Conservation (phyloP, 139 green algal genomes). For the Ostreobium quekettii region DNA sequence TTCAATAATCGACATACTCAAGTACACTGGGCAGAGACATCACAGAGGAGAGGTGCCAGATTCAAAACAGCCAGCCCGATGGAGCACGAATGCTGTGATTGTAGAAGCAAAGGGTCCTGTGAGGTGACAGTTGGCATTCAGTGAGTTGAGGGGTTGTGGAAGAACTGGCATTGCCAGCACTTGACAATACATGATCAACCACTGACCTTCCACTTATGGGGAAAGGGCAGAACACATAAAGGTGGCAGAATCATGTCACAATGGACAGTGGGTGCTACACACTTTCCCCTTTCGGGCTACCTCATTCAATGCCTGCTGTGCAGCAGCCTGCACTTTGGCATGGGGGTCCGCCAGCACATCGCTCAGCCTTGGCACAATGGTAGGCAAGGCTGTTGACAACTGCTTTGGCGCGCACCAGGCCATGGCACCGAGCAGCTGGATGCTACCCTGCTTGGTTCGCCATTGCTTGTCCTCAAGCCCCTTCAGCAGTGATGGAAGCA, state of each 20-base stretch:
- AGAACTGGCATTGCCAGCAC: not conserved
- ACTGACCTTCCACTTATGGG: too few species aligned
- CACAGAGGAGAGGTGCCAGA: too few species aligned
- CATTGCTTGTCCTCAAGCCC: slow-evolving; percentile 68
- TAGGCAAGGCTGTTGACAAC: slow-evolving; percentile 82
- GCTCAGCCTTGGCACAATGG: slow-evolving; percentile 80
- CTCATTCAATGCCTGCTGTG: slow-evolving; percentile 70
- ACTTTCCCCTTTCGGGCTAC: slow-evolving; percentile 21
- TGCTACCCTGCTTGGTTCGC: slow-evolving; percentile 90
- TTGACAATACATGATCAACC: not conserved
- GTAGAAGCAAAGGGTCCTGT: too few species aligned
- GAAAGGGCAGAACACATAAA: too few species aligned
- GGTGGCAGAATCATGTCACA: too few species aligned
- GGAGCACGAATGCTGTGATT: too few species aligned
- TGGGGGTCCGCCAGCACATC: slow-evolving; percentile 75
- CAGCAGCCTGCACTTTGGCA: slow-evolving; percentile 79
- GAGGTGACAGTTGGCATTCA: too few species aligned
- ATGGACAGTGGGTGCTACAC: too few species aligned
- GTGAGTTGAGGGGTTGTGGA: not conserved
- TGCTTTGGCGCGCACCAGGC: slow-evolving; percentile 91
- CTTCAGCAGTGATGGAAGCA: slow-evolving; percentile 84
- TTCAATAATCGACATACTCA: too few species aligned
- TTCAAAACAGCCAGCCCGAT: too few species aligned
- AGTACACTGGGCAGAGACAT: too few species aligned
- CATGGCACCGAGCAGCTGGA: slow-evolving; percentile 95